phyloP scores from a whole-genome alignment of 2,329 filamentous ascomycete genomes.

The Dendryphion nanum region DNA sequence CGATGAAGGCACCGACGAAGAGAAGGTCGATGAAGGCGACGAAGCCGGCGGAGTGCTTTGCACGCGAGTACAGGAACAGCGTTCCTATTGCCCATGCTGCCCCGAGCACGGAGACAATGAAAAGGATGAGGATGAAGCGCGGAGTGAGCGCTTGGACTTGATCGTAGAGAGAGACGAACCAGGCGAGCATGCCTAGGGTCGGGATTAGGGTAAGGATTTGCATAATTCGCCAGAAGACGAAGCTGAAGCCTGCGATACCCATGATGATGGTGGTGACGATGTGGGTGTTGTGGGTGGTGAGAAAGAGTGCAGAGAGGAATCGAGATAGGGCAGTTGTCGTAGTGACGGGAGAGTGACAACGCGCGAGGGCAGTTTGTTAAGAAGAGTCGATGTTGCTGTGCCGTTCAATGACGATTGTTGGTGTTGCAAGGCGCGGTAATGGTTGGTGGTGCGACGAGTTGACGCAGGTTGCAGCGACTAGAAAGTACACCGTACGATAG shows the following conservation, averaged over 20 bases:
- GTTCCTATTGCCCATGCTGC: conserved; percentile 62
- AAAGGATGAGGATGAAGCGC: conserved; percentile 60
- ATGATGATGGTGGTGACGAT: conserved; percentile 40
- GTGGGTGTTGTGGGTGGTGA: background rate
- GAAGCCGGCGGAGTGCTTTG: conserved; percentile 58
- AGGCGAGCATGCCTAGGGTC: conserved; percentile 60
- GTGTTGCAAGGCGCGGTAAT: background rate
- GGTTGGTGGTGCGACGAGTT: background rate
- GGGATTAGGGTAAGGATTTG: conserved; percentile 63
- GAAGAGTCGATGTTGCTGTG: no score
- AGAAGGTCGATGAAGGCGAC: conserved; percentile 61
- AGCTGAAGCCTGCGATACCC: conserved; percentile 56
- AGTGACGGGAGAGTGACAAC: background rate
- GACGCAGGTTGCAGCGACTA: background rate
- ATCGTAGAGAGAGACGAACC: conserved; percentile 61
- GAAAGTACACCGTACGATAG: background rate
- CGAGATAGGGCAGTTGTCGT: background rate
- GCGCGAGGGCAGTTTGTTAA: no score
- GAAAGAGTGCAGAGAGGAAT: background rate
- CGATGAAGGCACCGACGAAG: conserved; percentile 64
- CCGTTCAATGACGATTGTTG: no score
- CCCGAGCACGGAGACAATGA: conserved; percentile 63
- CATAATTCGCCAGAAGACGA: conserved; percentile 60
- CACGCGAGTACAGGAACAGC: conserved; percentile 58
- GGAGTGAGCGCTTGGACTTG: conserved; percentile 59